A percentile compares a stretch with the other conserved stretches of the same genome.
Evolutionary conservation across 768 basidiomycete genomes (phyloP).

Genomic region (Collybiopsis luxurians): DNA sequence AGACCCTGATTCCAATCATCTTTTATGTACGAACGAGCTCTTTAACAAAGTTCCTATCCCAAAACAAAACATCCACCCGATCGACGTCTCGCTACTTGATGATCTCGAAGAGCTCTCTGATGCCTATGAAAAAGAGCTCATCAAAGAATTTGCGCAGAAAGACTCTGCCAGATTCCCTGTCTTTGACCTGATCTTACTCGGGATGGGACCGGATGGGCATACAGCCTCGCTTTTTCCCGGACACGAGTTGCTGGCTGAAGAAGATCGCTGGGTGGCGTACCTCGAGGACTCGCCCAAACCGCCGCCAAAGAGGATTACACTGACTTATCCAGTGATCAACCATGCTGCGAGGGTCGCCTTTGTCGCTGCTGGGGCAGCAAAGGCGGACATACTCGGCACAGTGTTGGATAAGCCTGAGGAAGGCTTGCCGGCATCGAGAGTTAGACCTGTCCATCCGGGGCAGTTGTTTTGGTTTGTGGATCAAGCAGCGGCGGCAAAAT

Average conservation of each 20-base stretch:
- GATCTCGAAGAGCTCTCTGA: slow-evolving; percentile 81
- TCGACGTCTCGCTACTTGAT: slow-evolving; percentile 65
- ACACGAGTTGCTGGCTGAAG: slow-evolving; percentile 82
- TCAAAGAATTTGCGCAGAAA: slow-evolving; percentile 86
- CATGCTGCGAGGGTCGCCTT: slow-evolving; percentile 88
- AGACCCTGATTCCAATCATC: slow-evolving; percentile 91
- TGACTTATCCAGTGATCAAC: slow-evolving; percentile 90
- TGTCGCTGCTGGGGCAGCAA: slow-evolving; percentile 80
- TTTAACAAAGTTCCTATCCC: slow-evolving; percentile 85
- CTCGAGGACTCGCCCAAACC: slow-evolving; percentile 94
- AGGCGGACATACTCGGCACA: slow-evolving; percentile 67
- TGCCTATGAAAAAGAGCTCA: slow-evolving; percentile 80
- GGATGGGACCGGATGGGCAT: slow-evolving; percentile 98
- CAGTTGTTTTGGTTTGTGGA: slow-evolving; percentile 96
- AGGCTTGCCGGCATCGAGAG: slow-evolving; percentile 79
- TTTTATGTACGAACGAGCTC: slow-evolving; percentile 66
- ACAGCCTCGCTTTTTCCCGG: slow-evolving; percentile 96
- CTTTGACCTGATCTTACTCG: slow-evolving; percentile 96
- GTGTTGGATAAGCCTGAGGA: slow-evolving; percentile 82
- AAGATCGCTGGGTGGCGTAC: slow-evolving; percentile 92
- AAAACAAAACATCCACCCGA: slow-evolving; percentile 70
- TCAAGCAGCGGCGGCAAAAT: slow-evolving; percentile 70
- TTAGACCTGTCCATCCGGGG: slow-evolving; percentile 76
- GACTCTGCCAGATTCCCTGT: slow-evolving; percentile 95
- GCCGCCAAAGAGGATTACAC: slow-evolving; percentile 84